A percentile compares a stretch with the other conserved stretches of the same genome.
phyloP scores from a whole-genome alignment of 805 yeast species.

The Jamesozyma spencerorum region DNA sequence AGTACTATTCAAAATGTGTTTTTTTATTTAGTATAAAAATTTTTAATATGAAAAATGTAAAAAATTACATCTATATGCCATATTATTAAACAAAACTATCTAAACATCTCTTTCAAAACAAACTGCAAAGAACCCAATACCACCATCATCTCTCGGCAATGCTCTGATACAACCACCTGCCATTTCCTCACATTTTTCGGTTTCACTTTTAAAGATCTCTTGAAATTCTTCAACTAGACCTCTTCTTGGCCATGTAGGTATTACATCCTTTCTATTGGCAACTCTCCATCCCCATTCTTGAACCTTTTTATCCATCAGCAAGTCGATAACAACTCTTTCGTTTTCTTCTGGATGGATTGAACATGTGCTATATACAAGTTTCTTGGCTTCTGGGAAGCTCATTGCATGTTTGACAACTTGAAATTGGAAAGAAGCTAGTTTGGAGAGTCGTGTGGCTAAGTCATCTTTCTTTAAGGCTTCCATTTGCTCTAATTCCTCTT shows the following conservation, averaged over 20 bases:
- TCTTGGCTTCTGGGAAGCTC: conserved; percentile 63
- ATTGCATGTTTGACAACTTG: conserved; percentile 84
- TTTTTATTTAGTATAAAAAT: no score
- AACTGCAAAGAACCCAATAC: conserved; percentile 98
- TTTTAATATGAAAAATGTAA: no score
- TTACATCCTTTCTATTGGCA: conserved; percentile 46
- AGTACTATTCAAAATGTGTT: no score
- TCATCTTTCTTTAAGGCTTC: conserved; percentile 34
- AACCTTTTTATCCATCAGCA: conserved; percentile 59
- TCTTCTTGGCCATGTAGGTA: conserved; percentile 81
- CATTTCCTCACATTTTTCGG: conserved; percentile 40
- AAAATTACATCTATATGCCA: no score
- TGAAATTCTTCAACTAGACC: conserved; percentile 66
- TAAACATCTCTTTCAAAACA: conserved; percentile 46
- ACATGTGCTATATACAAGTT: conserved; percentile 90
- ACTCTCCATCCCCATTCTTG: conserved; percentile 68
- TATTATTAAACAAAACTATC: no score
- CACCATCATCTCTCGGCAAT: conserved; percentile 83
- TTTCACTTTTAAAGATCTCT: conserved; percentile 36
- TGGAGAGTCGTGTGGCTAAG: conserved; percentile 37
- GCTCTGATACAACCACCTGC: conserved; percentile 87
- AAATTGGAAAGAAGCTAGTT: conserved; percentile 78
- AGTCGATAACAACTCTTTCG: conserved; percentile 79
- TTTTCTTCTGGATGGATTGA: conserved; percentile 91
- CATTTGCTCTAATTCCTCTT: conserved; percentile 31